Conservation (phyloP, 2,329 filamentous ascomycete species). For the Didymella exigua region DNA sequence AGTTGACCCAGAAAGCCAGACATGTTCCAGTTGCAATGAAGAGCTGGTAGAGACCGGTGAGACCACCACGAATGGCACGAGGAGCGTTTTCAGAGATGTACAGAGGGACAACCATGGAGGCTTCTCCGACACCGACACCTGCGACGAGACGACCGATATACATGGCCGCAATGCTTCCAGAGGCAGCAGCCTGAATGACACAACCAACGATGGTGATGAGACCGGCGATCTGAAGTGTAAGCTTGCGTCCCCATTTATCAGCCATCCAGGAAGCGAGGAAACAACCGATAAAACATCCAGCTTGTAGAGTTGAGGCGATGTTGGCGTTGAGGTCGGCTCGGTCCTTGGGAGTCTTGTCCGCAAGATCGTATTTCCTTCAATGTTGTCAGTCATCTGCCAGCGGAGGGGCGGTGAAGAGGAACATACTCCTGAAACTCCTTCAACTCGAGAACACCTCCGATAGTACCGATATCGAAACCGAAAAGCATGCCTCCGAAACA, state of each 20-base stretch:
- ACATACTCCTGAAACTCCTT: slow-evolving; percentile 61
- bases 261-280: slow-evolving; percentile 62
- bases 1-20: slow-evolving; percentile 62
- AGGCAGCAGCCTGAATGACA: slow-evolving; percentile 67
- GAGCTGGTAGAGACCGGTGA: slow-evolving; percentile 66
- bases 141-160: slow-evolving; percentile 67
- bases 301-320: slow-evolving; percentile 74
- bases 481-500: slow-evolving; percentile 75
- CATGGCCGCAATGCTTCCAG: slow-evolving; percentile 65
- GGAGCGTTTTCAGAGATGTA: slow-evolving; percentile 67
- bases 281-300: slow-evolving; percentile 69
- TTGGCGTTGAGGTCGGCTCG: slow-evolving; percentile 66
- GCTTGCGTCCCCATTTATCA: slow-evolving; percentile 62
- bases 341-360: slow-evolving; percentile 45
- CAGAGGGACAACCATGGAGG: slow-evolving; percentile 64
- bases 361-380: slow-evolving; percentile 60
- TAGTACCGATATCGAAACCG: slow-evolving; percentile 70
- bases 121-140: slow-evolving; percentile 59
- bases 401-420: not conserved
- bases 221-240: slow-evolving; percentile 62
- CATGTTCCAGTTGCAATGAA: slow-evolving; percentile 61
- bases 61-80: slow-evolving; percentile 63
- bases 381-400: slow-evolving; percentile 4
- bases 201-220: slow-evolving; percentile 65
- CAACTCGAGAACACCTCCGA: slow-evolving; percentile 70